These are phyloP conservation scores for Xylaria sp. DNA, from an alignment of 2,329 filamentous ascomycete species.

Conservation along the genomic window DNA sequence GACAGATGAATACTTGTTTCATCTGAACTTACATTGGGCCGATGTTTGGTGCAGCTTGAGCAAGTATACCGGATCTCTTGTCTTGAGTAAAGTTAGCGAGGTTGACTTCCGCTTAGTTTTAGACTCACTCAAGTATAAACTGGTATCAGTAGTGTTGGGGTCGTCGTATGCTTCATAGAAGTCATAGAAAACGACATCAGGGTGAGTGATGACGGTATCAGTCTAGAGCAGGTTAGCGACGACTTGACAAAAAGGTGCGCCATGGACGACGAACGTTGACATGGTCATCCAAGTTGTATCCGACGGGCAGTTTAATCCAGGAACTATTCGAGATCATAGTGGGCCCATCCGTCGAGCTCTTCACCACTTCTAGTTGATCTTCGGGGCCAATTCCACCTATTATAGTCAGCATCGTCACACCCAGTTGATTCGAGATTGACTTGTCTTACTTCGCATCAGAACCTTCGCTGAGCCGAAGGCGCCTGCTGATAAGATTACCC, in stretches of 20 bases:
- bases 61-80: constrained; percentile 66
- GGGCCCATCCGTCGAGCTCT: constrained; percentile 59
- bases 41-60: constrained; percentile 73
- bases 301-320: constrained; percentile 69
- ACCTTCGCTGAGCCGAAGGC: constrained; percentile 76
- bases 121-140: constrained; percentile 55
- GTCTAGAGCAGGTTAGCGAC: constrained; percentile 50
- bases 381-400: constrained; percentile 68
- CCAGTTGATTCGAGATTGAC: not conserved
- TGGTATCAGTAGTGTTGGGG: constrained; percentile 56
- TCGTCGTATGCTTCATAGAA: constrained; percentile 69
- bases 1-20: not conserved
- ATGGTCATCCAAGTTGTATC: constrained; percentile 68
- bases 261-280: constrained; percentile 51
- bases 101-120: not conserved
- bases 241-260: not conserved
- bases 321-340: constrained; percentile 60
- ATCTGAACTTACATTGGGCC: constrained; percentile 60
- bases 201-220: constrained; percentile 57
- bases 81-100: constrained; percentile 38
- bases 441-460: constrained; percentile 66
- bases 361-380: constrained; percentile 65
- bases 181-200: constrained; percentile 66
- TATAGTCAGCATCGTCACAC: constrained; percentile 32
- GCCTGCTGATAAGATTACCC: constrained; percentile 74